phyloP scores from a whole-genome alignment of 371 early-diverging fungal genomes.

The Mortierella sp. region DNA sequence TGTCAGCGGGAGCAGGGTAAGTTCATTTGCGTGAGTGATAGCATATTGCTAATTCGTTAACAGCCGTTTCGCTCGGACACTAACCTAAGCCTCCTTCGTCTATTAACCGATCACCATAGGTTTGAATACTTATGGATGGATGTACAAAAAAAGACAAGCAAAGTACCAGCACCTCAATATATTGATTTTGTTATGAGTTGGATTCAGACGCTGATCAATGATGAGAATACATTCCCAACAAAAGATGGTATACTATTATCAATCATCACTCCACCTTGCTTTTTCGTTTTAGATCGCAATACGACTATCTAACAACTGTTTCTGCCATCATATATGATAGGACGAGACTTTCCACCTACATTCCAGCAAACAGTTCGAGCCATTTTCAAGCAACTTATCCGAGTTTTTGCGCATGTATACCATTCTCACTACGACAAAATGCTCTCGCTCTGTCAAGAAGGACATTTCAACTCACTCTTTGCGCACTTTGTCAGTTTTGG shows the following conservation, averaged over 20 bases:
- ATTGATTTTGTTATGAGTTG: conserved; percentile 94
- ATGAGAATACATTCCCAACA: conserved; percentile 72
- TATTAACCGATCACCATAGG: conserved; percentile 57
- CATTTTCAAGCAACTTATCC: conserved; percentile 88
- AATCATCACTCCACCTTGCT: neutral
- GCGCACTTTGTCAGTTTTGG: conserved; percentile 94
- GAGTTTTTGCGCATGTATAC: conserved; percentile 95
- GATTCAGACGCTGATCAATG: conserved; percentile 88
- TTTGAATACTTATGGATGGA: conserved; percentile 94
- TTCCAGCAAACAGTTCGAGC: conserved; percentile 75
- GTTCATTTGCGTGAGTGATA: conserved; percentile 7
- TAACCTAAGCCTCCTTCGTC: neutral
- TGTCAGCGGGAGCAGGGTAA: conserved; percentile 90
- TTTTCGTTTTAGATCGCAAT: no score
- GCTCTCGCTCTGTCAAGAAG: conserved; percentile 84
- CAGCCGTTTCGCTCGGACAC: neutral
- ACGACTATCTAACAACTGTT: conserved; percentile 56
- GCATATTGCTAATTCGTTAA: neutral
- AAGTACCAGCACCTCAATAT: conserved; percentile 93
- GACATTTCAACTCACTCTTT: conserved; percentile 94
- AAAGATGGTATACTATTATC: conserved; percentile 43
- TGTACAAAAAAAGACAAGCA: conserved; percentile 83
- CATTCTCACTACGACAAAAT: conserved; percentile 92
- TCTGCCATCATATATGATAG: conserved; percentile 75
- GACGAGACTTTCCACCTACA: conserved; percentile 85